Evolutionary conservation across 805 yeast species (phyloP), one percentile per base, ranked within the genome.

Genomic region (Clavispora phyllophila): DNA sequence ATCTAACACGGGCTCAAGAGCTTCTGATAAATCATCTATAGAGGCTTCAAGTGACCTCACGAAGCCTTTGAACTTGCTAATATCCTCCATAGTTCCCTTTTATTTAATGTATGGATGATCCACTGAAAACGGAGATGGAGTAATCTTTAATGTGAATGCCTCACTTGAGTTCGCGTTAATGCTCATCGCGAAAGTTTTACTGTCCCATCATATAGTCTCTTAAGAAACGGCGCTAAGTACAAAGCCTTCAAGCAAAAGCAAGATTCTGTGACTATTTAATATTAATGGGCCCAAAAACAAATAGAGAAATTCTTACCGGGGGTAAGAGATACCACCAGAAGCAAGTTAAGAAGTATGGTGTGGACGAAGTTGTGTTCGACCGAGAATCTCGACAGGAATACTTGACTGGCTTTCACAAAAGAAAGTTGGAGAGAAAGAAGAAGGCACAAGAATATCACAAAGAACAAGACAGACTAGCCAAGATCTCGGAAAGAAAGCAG

Each of bases 381-480:
- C 78, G 80, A 49, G 85, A 76, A 15, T 76, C 84, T n/a, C 69
- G 97, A 60, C 66, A 73, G 61, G 96, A 91, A 47, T 91, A 81
- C 61, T 68, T 91, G 51, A 91, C 97, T 3, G 99, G 99, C 32
- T 91, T 91, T 63, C 98, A 93, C 63, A 91, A 91, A 66, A 78
- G 99, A 57, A 91, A 91, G 61, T 61, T 91, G 14, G 86, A 86
- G 57, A 76, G 98, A 61, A 85, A 86, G 65, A 90, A 88, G 66
- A 81, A 83, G 50, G 98, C 97, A 0, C 81, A 79, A 51, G 87
- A 78, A 46, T 81, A 72, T 54, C 78, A 77, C 39, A 81, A 83
- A 53, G 96, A 90, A 58, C 86, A 83, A 58, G 93, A 84, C 5
- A 73, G 90, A 44, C 67, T 78, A 49, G 81, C 80, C 2, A 78